These are phyloP conservation scores for Collariella sp. DNA, from an alignment of 495 filamentous ascomycete genomes.

Conservation along the genomic window DNA sequence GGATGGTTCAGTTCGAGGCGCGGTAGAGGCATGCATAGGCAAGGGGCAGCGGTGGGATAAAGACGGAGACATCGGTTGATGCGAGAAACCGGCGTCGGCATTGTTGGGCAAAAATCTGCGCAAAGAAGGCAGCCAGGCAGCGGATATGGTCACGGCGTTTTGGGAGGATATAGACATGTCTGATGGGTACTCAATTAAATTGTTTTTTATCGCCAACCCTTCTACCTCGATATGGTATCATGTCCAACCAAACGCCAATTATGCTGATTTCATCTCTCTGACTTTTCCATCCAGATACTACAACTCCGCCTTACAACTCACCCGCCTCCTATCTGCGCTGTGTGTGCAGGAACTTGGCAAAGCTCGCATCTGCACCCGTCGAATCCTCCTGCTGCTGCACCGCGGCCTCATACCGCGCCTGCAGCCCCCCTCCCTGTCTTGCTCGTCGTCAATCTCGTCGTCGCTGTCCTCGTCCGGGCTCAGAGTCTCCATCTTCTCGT, in stretches of 20 bases:
- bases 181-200: background rate
- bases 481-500: constrained; percentile 46
- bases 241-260: constrained; percentile 22
- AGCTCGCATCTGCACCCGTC: constrained; percentile 47
- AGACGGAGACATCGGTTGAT: background rate
- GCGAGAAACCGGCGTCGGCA: no score
- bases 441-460: constrained; percentile 43
- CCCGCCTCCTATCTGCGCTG: constrained; percentile 16
- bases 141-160: constrained; percentile 11
- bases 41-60: no score
- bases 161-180: background rate
- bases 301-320: background rate
- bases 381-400: constrained; percentile 41
- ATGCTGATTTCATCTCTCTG: constrained; percentile 14
- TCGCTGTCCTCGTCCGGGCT: constrained; percentile 39
- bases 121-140: background rate
- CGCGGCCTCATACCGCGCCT: constrained; percentile 52
- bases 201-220: background rate
- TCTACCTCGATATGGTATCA: constrained; percentile 36
- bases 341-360: constrained; percentile 48
- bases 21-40: constrained; percentile 46
- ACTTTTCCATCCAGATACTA: no score
- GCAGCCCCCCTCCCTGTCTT: constrained; percentile 52
- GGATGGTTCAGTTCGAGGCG: constrained; percentile 98
- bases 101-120: background rate